Evolutionary conservation across 2,329 filamentous ascomycete species (phyloP), one percentile per base, ranked within the genome.

Genomic region (Aureobasidium subglaciale): DNA sequence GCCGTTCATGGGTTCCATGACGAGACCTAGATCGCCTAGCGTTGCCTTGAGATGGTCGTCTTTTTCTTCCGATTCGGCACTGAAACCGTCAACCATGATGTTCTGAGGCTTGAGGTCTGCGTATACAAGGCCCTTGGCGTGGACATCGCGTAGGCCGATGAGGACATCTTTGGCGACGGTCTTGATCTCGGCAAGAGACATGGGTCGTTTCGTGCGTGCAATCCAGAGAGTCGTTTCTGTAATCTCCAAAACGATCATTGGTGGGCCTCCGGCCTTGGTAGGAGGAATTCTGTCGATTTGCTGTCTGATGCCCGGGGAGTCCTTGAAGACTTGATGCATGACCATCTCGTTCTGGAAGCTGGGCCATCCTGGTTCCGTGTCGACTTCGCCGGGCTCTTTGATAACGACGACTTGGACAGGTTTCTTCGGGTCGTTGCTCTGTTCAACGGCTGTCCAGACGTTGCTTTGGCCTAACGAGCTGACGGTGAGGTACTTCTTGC

Each of bases 101-200:
- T 67, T 67, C 18, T 64, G 59, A 59, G 64, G 64, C 58, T 67
- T 67, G 18, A 67, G 41, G 27, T 67, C 64, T 7, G 61, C 62
- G 34, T 66, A 66, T 9, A 65, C 64, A n/a, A 65, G 54, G 4
- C 63, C 62, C 20, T 63, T 56, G 4, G 56, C 59, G 40, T 67
- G 64, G 6, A 67, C 55, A 4, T 63, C 61, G 20, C 55, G 38
- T 10, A 67, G 57, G 7, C 63, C 63, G 11, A 60, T 48, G 8
- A 67, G 56, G n/a, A 62, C 59, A 18, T 58, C 58, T 30, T 59
- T 59, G 15, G 60, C 58, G 38, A 64, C 56, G 7, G 57, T 52
- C 22, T 60, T 57, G 42, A 67, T 56, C 43, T 67, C 65, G 1
- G 45, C 58, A 11, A 62, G 56, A 8, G 62, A 61, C 37, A 65